Base-by-base conservation (phyloP, 768 basidiomycete species). In the Suillus variegatus region DNA sequence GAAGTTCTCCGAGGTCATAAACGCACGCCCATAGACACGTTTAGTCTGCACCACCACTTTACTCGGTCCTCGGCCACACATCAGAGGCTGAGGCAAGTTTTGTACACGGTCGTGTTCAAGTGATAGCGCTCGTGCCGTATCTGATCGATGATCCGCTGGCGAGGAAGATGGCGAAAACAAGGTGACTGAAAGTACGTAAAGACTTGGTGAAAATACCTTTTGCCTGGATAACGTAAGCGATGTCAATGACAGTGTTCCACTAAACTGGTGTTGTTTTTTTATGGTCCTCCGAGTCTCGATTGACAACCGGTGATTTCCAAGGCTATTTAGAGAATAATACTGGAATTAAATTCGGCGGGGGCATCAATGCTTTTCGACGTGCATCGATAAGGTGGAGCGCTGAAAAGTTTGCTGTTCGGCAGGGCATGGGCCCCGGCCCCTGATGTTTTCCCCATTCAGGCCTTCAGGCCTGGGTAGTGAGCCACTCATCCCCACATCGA, bases 161-260 rank as follows among this genome's bases (percentile, higher is more conserved):
- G 14, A 52, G 25, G 22, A 51, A 16, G 49, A 16, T 28, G 49
- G n/a, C n/a, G 2, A 13, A 47, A 47, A 22, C 47, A 47, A 47
- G 49, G 22, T 25, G 22, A 51, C 22, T 14, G 49, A 51, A 51
- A 16, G 51, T 52, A 54, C 9, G 9, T 54, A 54, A 25, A 5
- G 54, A 20, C 6, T 55, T 35, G 10, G 10, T 20, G 18, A 20
- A 20, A 16, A 54, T 32, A 13, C 12, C 36, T 22, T 56, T 56
- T 57, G n/a, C 36, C 56, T 57, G n/a, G 56, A 57, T 40, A 18
- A 40, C 56, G 56, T 58, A 58, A 58, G 56, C 38, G 10, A 55
- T 35, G 32, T 54, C 16, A 12, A 51, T 32, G 3, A 25, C 9
- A 6, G 52, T 6, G 28, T 20, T 32, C 6, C 5, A 32, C 52